Evolutionary conservation across 306 rosid genomes (phyloP).

Genomic region (Calophaca sinica): DNA sequence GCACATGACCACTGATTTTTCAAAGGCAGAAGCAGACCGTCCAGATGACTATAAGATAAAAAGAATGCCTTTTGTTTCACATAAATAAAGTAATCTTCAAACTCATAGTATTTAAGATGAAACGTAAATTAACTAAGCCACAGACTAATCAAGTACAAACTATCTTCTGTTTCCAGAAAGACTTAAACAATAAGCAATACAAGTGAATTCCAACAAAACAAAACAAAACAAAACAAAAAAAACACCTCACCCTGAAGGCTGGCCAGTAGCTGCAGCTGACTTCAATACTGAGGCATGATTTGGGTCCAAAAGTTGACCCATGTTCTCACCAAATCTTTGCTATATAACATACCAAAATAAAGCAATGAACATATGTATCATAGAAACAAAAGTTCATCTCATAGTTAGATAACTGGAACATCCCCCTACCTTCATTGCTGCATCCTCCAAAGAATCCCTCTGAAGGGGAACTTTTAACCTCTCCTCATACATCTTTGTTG

Average conservation of each 20-base stretch:
- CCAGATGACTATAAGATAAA: conserved; percentile 17
- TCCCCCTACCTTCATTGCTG: conserved; percentile 76
- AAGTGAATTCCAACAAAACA: conserved; percentile 31
- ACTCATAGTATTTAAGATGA: conserved; percentile 23
- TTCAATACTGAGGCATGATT: conserved; percentile 83
- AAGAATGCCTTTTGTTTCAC: neutral
- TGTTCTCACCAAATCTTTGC: conserved; percentile 95
- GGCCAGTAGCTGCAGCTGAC: conserved; percentile 90
- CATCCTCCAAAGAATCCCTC: conserved; percentile 93
- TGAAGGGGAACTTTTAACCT: conserved; percentile 83
- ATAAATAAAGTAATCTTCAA: conserved; percentile 12
- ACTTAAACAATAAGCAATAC: conserved; percentile 19
- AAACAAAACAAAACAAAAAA: too few species aligned
- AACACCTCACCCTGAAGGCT: conserved; percentile 79
- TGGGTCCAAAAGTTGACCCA: conserved; percentile 88
- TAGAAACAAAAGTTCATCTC: conserved; percentile 22
- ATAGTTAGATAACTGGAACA: conserved; percentile 33
- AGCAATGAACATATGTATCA: conserved; percentile 36
- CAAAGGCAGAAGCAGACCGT: conserved; percentile 29
- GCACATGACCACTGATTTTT: neutral
- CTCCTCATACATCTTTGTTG: conserved; percentile 97
- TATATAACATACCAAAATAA: conserved; percentile 54
- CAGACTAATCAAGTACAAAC: conserved; percentile 22
- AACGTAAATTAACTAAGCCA: conserved; percentile 20
- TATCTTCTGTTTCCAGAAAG: conserved; percentile 21